A percentile compares a stretch with the other conserved stretches of the same genome.
phyloP scores from a whole-genome alignment of 352 stramenopile species.

The Thraustochytrium striatum region DNA sequence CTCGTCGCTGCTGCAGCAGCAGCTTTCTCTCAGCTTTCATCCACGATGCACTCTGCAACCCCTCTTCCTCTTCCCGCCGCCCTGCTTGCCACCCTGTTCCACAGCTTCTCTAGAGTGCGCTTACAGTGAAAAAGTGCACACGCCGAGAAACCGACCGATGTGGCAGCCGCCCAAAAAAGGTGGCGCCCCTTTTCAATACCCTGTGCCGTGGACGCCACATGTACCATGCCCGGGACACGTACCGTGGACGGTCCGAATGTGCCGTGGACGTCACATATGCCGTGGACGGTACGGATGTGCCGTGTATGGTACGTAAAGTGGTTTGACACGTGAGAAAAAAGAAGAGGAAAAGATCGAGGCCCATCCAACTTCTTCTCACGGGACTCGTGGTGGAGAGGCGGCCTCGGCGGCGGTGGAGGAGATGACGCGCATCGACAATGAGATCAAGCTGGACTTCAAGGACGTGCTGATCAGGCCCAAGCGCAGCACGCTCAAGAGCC shows the following conservation, averaged over 20 bases:
- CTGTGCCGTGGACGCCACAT: neutral
- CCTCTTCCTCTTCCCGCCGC: no score
- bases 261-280: neutral
- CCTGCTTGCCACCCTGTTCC: no score
- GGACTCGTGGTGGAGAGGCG: neutral
- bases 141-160: neutral
- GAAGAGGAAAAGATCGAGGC: neutral
- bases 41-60: no score
- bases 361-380: neutral
- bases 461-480: constrained; percentile 88
- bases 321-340: neutral
- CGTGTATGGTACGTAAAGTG: neutral
- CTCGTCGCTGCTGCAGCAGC: no score
- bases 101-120: no score
- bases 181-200: neutral
- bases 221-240: neutral
- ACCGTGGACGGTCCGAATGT: neutral
- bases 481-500: constrained; percentile 78
- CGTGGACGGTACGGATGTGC: neutral
- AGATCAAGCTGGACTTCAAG: constrained; percentile 85
- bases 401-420: neutral
- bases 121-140: neutral
- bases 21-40: no score
- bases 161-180: no score
- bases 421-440: constrained; percentile 82